These are phyloP conservation scores for Phaeolepiota aurea DNA, from an alignment of 768 basidiomycete species.

Conservation along the genomic window DNA sequence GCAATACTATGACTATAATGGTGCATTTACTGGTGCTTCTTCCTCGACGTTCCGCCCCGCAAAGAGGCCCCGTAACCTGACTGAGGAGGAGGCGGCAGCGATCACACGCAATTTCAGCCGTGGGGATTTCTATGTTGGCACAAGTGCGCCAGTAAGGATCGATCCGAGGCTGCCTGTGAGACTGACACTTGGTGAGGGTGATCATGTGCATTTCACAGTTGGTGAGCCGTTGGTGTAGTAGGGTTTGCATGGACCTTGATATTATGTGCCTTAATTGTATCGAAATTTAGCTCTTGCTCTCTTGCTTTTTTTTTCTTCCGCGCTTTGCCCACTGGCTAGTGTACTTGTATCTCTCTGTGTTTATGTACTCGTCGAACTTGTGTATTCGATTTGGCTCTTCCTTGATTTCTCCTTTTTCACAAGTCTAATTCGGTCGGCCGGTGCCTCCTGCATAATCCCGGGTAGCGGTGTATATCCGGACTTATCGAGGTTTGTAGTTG, in stretches of 20 bases:
- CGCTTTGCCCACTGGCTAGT: too few relatives aligned
- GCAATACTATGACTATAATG: slow-evolving; percentile 76
- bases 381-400: neutral
- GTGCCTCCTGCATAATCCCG: too few relatives aligned
- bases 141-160: slow-evolving; percentile 74
- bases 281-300: too few relatives aligned
- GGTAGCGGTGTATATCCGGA: too few relatives aligned
- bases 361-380: neutral
- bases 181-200: slow-evolving; percentile 74
- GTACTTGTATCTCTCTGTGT: neutral
- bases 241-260: neutral
- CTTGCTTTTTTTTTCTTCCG: too few relatives aligned
- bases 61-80: slow-evolving; percentile 72
- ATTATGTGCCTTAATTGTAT: neutral
- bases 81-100: slow-evolving; percentile 77
- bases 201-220: slow-evolving; percentile 63
- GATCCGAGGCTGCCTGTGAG: slow-evolving; percentile 75
- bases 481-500: too few relatives aligned
- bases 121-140: slow-evolving; percentile 78
- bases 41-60: slow-evolving; percentile 73
- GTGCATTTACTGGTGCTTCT: slow-evolving; percentile 58
- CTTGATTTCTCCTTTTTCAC: neutral
- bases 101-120: slow-evolving; percentile 77
- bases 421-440: too few relatives aligned
- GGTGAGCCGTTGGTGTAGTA: slow-evolving; percentile 33